Percentiles rank a stretch among this genome's conserved stretches.
Evolutionary conservation across 139 green algal genomes (phyloP).

Genomic region (Tetradesmus lagerheimii): DNA sequence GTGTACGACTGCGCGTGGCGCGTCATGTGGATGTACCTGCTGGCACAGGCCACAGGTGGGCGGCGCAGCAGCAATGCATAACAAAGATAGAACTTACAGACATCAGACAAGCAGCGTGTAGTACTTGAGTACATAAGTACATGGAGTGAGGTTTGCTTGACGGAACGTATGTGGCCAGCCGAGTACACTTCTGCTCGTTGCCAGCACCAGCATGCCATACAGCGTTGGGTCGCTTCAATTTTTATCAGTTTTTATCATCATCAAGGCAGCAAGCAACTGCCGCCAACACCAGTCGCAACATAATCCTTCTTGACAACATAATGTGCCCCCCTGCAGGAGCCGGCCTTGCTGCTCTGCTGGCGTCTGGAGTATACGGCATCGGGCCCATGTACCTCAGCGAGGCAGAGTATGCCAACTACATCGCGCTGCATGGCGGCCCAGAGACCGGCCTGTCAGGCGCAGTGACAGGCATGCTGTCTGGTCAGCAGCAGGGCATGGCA

Average conservation of each 20-base stretch:
- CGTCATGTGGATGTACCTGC: constrained; percentile 44
- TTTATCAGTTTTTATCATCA: no score
- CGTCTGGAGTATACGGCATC: constrained; percentile 28
- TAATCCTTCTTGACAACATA: no score
- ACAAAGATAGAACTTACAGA: no score
- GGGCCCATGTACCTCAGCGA: constrained; percentile 17
- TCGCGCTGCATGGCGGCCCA: neutral
- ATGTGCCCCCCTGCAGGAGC: constrained; percentile 11
- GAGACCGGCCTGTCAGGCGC: neutral
- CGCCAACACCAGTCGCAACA: no score
- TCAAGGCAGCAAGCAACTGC: no score
- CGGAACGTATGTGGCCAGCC: no score
- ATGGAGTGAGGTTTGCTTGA: no score
- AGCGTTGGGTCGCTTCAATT: no score
- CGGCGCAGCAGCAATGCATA: neutral
- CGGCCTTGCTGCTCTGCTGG: constrained; percentile 34
- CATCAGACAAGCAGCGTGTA: no score
- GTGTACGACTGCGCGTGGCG: constrained; percentile 61
- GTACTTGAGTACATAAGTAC: no score
- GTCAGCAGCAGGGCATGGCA: neutral
- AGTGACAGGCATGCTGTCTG: neutral
- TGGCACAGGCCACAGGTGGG: constrained; percentile 24
- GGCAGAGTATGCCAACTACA: neutral
- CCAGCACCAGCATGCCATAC: no score
- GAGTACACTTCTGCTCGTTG: no score